Percentiles rank a stretch among this genome's conserved stretches.
These are phyloP conservation scores for Cochlearia excelsa DNA, from an alignment of 345 rosid genomes.

Conservation along the genomic window DNA sequence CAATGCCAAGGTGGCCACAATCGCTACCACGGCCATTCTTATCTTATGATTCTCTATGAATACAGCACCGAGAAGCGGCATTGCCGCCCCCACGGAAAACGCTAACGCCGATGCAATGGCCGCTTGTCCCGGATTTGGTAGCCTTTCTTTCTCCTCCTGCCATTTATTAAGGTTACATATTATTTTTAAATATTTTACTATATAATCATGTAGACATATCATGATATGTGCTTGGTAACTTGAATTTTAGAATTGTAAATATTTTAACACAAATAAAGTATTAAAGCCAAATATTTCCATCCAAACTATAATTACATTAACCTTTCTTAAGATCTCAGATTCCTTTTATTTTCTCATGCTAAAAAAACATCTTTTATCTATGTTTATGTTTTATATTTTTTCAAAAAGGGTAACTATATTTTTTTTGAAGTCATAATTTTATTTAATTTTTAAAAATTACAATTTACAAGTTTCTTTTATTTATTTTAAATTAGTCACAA, in stretches of 20 bases:
- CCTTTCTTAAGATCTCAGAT: no score
- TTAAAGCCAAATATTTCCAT: not conserved
- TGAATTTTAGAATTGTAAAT: no score
- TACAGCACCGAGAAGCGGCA: conserved; percentile 56
- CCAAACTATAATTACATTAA: no score
- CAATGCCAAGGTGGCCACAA: conserved; percentile 49
- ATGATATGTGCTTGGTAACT: no score
- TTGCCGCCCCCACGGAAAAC: conserved; percentile 57
- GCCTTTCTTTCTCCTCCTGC: conserved; percentile 33
- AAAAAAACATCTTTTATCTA: no score
- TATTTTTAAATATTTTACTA: not conserved
- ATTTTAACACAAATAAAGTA: not conserved
- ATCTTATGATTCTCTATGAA: conserved; percentile 49
- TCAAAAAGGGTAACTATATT: no score
- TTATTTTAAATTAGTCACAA: no score
- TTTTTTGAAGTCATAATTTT: no score
- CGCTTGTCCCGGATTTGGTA: conserved; percentile 68
- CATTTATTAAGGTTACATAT: conserved; percentile 1
- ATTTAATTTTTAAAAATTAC: no score
- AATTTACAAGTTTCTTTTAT: no score
- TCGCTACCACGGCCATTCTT: conserved; percentile 50
- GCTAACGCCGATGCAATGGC: conserved; percentile 70
- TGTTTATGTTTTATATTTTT: no score
- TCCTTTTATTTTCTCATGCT: no score
- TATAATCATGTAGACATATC: not conserved